Evolutionary conservation across 768 basidiomycete species (phyloP).

Genomic region (Pulveroboletus sp.): DNA sequence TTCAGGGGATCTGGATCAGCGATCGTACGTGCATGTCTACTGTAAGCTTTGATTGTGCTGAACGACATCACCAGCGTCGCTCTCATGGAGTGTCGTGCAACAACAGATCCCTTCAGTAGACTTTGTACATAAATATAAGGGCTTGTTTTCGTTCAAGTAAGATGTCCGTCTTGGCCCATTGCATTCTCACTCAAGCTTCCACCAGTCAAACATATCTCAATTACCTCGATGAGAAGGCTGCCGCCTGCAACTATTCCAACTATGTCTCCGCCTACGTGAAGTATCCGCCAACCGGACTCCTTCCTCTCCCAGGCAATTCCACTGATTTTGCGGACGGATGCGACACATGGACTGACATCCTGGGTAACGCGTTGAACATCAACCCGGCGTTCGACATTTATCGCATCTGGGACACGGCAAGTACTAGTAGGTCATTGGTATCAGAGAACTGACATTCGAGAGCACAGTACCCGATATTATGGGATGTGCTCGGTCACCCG

Average conservation of each 20-base stretch:
- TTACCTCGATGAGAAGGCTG: conserved; percentile 51
- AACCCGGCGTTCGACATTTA: conserved; percentile 81
- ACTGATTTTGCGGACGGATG: conserved; percentile 48
- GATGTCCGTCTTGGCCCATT: conserved; percentile 11
- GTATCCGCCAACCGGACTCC: conserved; percentile 62
- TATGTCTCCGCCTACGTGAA: conserved; percentile 63
- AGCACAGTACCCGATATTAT: conserved; percentile 55
- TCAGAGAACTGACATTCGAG: background rate
- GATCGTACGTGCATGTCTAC: conserved; percentile 50
- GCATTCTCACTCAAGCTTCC: background rate
- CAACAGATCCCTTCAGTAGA: conserved; percentile 67
- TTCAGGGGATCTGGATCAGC: conserved; percentile 70
- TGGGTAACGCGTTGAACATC: conserved; percentile 56
- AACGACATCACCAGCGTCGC: conserved; percentile 37
- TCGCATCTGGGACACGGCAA: conserved; percentile 69
- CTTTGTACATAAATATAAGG: conserved; percentile 70
- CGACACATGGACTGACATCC: conserved; percentile 66
- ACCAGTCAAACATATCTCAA: conserved; percentile 60
- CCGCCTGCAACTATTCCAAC: conserved; percentile 57
- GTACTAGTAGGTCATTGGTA: conserved; percentile 4
- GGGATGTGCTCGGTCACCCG: conserved; percentile 83
- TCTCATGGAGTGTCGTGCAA: conserved; percentile 66
- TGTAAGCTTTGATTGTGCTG: background rate
- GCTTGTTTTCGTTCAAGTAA: conserved; percentile 73
- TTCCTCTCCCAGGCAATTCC: conserved; percentile 65